Percentiles rank a stretch among this genome's conserved stretches.
These are phyloP conservation scores for Eucalyptus cladocalyx DNA, from an alignment of 345 rosid species.

Conservation along the genomic window DNA sequence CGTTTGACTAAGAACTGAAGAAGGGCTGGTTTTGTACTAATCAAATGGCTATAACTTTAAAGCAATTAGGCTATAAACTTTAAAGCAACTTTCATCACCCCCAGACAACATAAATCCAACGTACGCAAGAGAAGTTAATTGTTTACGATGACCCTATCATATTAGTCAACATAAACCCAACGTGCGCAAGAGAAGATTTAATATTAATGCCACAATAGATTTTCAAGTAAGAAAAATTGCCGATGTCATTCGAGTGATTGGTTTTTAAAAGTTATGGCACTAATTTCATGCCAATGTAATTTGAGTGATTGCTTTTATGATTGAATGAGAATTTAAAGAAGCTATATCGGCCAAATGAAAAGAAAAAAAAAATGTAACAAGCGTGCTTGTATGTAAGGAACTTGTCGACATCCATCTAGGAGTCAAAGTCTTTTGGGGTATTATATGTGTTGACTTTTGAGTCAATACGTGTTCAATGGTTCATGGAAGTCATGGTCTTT, in stretches of 20 bases:
- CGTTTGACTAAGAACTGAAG: background rate
- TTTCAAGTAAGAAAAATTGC: background rate
- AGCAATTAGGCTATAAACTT: background rate
- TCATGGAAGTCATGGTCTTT: background rate
- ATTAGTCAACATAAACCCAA: no score
- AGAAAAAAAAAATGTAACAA: background rate
- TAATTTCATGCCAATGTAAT: background rate
- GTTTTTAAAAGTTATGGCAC: background rate
- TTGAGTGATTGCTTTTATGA: background rate
- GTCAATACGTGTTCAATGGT: background rate
- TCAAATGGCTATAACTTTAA: background rate
- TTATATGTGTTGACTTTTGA: background rate
- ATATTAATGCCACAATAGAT: background rate
- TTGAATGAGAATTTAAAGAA: background rate
- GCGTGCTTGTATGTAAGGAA: background rate
- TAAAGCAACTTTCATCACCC: background rate
- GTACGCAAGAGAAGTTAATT: background rate
- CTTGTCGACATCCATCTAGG: background rate
- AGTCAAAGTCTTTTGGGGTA: background rate
- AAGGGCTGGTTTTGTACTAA: background rate
- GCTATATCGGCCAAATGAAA: background rate
- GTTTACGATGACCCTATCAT: no score
- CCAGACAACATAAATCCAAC: background rate
- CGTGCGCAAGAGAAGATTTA: background rate
- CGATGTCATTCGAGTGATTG: background rate